A percentile compares a stretch with the other conserved stretches of the same genome.
These are phyloP conservation scores for Cinchona pubescens DNA, from an alignment of 257 asterid species.

Conservation along the genomic window DNA sequence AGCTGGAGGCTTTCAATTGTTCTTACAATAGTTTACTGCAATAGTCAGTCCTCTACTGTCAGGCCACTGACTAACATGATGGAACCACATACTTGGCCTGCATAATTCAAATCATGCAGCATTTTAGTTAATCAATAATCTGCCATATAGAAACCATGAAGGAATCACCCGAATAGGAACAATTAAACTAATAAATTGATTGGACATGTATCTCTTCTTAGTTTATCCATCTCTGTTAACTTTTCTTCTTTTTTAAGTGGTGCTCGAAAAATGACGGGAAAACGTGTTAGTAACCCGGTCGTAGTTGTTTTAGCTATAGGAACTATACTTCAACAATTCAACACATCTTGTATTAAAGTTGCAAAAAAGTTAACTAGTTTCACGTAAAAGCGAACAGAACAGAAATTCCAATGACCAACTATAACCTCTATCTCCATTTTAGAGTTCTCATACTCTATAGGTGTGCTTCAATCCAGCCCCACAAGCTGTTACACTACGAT, in stretches of 20 bases:
- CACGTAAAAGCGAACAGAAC: neutral
- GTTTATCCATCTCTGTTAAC: too few relatives aligned
- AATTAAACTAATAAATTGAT: too few relatives aligned
- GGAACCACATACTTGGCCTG: conserved; percentile 99
- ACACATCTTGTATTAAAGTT: neutral
- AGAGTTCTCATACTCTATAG: neutral
- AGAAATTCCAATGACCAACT: neutral
- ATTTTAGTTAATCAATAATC: neutral
- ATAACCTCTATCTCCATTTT: neutral
- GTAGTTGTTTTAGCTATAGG: neutral
- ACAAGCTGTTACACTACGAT: neutral
- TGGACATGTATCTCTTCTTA: too few relatives aligned
- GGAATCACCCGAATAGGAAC: neutral
- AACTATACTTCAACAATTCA: neutral
- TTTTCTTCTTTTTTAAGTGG: too few relatives aligned
- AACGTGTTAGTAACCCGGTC: neutral
- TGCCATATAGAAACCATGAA: neutral
- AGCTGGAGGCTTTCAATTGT: neutral
- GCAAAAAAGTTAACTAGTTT: neutral
- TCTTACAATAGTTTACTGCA: conserved; percentile 79
- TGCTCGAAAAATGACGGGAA: neutral
- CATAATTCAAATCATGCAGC: conserved; percentile 15
- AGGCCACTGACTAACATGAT: conserved; percentile 72
- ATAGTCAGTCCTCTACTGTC: conserved; percentile 67
- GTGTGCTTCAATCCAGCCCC: neutral